Evolutionary conservation across 2,329 filamentous ascomycete species (phyloP).

Genomic region (Chaetomiaceae sp.): DNA sequence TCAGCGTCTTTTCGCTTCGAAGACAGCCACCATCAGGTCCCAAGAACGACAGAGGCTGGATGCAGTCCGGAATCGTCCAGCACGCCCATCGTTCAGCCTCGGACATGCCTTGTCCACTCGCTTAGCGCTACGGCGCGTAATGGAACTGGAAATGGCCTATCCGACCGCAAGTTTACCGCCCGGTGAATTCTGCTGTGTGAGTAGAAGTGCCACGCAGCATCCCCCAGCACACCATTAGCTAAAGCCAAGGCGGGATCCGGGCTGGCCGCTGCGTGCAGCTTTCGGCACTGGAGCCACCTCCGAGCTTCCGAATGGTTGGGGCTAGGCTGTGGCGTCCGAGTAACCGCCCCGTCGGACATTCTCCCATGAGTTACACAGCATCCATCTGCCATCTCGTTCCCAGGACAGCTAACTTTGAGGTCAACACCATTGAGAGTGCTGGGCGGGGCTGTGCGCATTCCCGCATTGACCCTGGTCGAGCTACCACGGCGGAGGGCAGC

Average conservation of each 20-base stretch:
- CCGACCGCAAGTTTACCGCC: neutral
- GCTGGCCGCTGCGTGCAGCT: neutral
- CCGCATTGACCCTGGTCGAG: neutral
- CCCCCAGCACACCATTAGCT: neutral
- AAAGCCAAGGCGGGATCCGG: neutral
- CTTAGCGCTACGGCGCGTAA: slow-evolving; percentile 1
- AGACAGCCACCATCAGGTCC: neutral
- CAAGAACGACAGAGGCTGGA: neutral
- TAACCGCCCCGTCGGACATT: neutral
- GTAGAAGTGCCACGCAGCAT: neutral
- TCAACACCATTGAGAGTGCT: too few species aligned
- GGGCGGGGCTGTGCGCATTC: too few species aligned
- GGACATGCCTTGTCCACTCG: neutral
- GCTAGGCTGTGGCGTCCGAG: neutral
- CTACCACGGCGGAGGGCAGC: neutral
- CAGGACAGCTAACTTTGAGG: too few species aligned
- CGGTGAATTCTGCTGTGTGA: neutral
- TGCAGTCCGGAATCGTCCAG: neutral
- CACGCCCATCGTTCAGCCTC: neutral
- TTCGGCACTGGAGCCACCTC: neutral
- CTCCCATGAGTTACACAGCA: too few species aligned
- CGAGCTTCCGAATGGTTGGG: neutral
- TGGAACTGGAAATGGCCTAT: slow-evolving; percentile 1
- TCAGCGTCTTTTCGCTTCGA: neutral
- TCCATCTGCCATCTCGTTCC: too few species aligned